Base-by-base conservation (phyloP, 2,329 filamentous ascomycete species). In the Pyrenochaeta sp. region DNA sequence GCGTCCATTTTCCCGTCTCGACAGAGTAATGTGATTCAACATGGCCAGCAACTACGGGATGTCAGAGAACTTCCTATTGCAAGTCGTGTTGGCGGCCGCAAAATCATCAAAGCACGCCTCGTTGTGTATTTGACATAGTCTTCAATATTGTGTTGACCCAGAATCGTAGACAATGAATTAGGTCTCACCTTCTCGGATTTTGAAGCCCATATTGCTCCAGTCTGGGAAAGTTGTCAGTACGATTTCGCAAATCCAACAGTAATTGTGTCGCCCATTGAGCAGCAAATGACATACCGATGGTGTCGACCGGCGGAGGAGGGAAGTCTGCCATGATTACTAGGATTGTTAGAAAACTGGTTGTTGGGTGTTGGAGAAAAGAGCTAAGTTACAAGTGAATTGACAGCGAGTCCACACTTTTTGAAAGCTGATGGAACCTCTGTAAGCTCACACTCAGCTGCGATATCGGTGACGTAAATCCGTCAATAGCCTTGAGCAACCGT, bases 181-280 rank as follows among this genome's bases (percentile, higher is more conserved):
- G 6, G 37, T 7, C 80, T 67, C 77, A 91, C 91, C 91, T 84
- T 97, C 92, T 64, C 92, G 90, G 66, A 97, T 89, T 72, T 88
- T 88, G 84, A 98, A 98, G 72, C 94, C 94, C 62, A 98, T 87
- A 70, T 97, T 90, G 75, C 85, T 86, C 94, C 94, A 98, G 83
- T 98, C 92, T 87, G 60, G 18, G 23, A 11, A 45, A 32, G 37
- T 31, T 49, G 50, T 66, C 37, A 64, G 59, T 53, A 15, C 32
- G 12, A 20, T 12, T 36, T 15, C 39, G 23, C 23, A 32, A 23
- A 5, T 12, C 21, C 17, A 31, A 29, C n/a, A 32, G 20, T 15
- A 15, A 44, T 29, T 49, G 40, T 37, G 35, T 20, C 32, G 29
- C 17, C 10, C 17, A n/a, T 30, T 15, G 7, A 29, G 15, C 15